These are phyloP conservation scores for Dacryopinax spathularia DNA, from an alignment of 768 basidiomycete genomes.

Conservation along the genomic window DNA sequence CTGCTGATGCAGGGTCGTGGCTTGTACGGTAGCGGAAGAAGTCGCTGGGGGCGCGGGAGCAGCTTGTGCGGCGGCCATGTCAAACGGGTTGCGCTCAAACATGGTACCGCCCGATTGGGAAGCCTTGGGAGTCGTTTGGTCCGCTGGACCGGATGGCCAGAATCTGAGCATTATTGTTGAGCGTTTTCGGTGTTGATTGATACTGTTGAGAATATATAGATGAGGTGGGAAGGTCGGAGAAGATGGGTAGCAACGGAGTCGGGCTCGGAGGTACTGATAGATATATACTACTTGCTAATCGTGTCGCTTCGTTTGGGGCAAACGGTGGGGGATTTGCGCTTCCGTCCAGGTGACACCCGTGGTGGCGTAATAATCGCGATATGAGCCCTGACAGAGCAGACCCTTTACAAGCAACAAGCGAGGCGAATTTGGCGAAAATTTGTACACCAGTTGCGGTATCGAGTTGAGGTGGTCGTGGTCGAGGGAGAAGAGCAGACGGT, in stretches of 20 bases:
- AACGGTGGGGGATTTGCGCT: not conserved
- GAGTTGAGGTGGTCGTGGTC: not conserved
- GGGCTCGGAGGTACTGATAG: constrained; percentile 10
- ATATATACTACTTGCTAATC: not conserved
- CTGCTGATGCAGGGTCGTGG: constrained; percentile 2
- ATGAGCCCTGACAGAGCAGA: constrained; percentile 2
- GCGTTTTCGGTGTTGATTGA: not conserved
- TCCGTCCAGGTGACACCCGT: constrained; percentile 3
- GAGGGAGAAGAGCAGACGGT: not conserved
- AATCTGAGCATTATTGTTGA: constrained; percentile 46
- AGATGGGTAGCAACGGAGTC: constrained; percentile 10
- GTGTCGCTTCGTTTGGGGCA: not conserved
- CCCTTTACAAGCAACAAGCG: not conserved
- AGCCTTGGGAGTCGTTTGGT: constrained; percentile 49
- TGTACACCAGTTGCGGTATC: no score
- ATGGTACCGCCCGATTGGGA: constrained; percentile 24
- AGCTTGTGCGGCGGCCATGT: constrained; percentile 19
- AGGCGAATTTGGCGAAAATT: not conserved
- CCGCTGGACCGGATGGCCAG: constrained; percentile 40
- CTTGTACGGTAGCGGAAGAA: constrained; percentile 1
- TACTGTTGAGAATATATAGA: not conserved
- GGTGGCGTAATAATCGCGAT: constrained; percentile 1
- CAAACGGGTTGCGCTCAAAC: constrained; percentile 49
- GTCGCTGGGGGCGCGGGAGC: constrained; percentile 16
- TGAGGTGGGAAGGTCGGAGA: not conserved